Percentiles rank a stretch among this genome's conserved stretches.
phyloP scores from a whole-genome alignment of 2,329 filamentous ascomycete genomes.

The Calonectria crousiana region DNA sequence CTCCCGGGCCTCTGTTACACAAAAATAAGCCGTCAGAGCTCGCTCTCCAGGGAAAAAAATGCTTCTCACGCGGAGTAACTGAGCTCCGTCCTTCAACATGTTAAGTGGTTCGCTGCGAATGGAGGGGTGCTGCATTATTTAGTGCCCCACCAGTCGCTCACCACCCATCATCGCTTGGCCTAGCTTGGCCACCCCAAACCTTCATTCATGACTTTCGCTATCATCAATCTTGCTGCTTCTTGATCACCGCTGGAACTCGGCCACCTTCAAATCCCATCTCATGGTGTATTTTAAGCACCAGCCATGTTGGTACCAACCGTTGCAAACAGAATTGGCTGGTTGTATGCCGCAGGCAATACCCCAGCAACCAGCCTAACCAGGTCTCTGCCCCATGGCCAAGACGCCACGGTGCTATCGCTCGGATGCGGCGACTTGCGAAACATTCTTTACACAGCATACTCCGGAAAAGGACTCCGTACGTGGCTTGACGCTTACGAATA shows the following conservation, averaged over 20 bases:
- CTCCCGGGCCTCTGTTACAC: background rate
- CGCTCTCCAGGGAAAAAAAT: background rate
- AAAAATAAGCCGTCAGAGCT: background rate
- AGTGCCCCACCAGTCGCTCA: background rate
- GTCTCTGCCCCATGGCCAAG: conserved; percentile 60
- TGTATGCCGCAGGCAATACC: conserved; percentile 67
- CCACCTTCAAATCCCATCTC: background rate
- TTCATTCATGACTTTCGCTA: background rate
- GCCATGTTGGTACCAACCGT: conserved; percentile 54
- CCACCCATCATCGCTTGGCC: background rate
- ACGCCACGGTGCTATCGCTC: conserved; percentile 64
- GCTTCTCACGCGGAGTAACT: background rate
- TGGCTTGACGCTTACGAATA: background rate
- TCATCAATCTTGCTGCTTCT: background rate
- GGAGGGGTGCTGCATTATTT: conserved; percentile 2
- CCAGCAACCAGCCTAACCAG: conserved; percentile 63
- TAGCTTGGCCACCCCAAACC: background rate
- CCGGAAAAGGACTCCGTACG: conserved; percentile 54
- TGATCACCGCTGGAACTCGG: background rate
- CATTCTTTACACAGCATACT: conserved; percentile 66
- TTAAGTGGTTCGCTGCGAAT: background rate
- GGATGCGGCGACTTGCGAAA: conserved; percentile 69
- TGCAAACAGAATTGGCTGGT: conserved; percentile 46
- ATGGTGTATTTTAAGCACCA: conserved; percentile 12
- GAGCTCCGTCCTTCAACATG: background rate